Conservation (phyloP, 345 rosid genomes). For the Diplotaxis tenuifolia region DNA sequence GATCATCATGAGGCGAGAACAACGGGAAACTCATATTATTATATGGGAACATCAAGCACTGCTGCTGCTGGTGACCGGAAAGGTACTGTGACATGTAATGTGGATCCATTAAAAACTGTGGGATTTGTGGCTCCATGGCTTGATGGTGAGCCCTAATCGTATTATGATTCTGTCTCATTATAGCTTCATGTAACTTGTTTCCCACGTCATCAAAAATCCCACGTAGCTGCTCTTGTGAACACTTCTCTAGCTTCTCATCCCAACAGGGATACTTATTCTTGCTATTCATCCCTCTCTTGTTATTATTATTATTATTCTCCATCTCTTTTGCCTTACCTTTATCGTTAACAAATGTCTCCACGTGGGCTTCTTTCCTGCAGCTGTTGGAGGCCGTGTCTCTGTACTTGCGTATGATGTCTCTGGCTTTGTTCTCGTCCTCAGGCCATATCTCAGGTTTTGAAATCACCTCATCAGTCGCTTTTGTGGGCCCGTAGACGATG, state of each 20-base stretch:
- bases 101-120: constrained; percentile 15
- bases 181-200: constrained; percentile 28
- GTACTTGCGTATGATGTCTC: constrained; percentile 31
- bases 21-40: constrained; percentile 16
- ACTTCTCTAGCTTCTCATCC: constrained; percentile 33
- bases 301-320: not conserved
- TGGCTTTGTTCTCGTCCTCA: constrained; percentile 14
- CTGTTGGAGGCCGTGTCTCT: constrained; percentile 10
- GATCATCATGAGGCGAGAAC: constrained; percentile 16
- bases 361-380: constrained; percentile 17
- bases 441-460: constrained; percentile 42
- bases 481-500: constrained; percentile 39
- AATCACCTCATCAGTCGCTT: constrained; percentile 14
- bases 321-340: not conserved
- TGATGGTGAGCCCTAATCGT: constrained; percentile 21
- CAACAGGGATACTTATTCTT: constrained; percentile 14
- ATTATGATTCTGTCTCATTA: constrained; percentile 11
- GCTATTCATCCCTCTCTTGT: constrained; percentile 4
- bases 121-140: constrained; percentile 18
- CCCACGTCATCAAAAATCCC: constrained; percentile 20
- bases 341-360: constrained; percentile 28
- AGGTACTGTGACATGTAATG: constrained; percentile 18
- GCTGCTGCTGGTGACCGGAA: constrained; percentile 25
- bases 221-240: constrained; percentile 36
- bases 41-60: constrained; percentile 4